Evolutionary conservation across 1,284 basidiomycete species (phyloP).

Genomic region (Ganoderma lucidum): DNA sequence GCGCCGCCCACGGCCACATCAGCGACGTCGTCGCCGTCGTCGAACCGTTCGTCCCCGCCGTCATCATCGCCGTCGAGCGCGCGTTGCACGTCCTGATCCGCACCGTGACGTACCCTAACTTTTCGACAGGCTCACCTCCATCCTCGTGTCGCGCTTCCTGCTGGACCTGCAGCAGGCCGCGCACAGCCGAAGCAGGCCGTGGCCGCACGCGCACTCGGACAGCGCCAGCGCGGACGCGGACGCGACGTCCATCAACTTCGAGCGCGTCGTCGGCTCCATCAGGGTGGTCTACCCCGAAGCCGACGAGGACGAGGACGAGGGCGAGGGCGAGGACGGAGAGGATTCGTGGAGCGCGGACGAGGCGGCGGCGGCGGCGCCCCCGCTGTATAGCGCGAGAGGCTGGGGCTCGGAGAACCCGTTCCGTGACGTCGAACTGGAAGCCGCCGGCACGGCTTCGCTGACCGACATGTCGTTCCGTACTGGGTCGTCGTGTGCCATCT

Average conservation of each 20-base stretch:
- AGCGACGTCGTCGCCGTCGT: background rate
- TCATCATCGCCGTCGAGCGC: too few species aligned
- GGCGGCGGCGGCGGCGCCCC: background rate
- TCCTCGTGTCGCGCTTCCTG: slow-evolving; percentile 13
- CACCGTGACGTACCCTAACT: background rate
- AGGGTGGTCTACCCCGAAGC: background rate
- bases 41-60: slow-evolving; percentile 5
- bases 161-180: background rate
- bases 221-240: background rate
- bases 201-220: background rate
- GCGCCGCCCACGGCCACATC: background rate
- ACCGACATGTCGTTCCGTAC: background rate
- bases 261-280: background rate
- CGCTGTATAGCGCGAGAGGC: background rate
- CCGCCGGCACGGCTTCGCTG: background rate
- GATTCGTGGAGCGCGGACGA: too few species aligned
- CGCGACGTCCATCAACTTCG: background rate
- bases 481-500: too few species aligned
- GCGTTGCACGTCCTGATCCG: background rate
- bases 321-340: background rate
- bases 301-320: background rate
- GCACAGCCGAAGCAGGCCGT: background rate
- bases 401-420: background rate
- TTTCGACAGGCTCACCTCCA: background rate
- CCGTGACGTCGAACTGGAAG: background rate